These are phyloP conservation scores for Monotropa hypopitys DNA, from an alignment of 179 eudicot genomes.

Conservation along the genomic window DNA sequence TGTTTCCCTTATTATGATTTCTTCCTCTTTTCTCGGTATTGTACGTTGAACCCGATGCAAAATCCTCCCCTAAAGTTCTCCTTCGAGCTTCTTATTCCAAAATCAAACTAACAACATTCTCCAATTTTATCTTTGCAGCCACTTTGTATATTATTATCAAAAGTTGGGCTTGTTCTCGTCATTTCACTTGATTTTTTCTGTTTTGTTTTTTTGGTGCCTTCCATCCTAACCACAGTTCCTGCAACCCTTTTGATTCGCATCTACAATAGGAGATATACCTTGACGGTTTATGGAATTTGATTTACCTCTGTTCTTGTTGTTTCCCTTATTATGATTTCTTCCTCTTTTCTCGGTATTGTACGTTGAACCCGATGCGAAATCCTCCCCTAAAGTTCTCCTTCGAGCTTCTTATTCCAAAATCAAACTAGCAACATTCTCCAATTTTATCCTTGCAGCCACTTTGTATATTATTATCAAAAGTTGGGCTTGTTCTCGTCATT, in stretches of 20 bases:
- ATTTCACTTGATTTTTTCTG: too few relatives aligned
- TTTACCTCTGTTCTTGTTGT: not conserved
- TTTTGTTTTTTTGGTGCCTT: not conserved
- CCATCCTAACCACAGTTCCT: not conserved
- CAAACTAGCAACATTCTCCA: not conserved
- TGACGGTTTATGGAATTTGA: not conserved
- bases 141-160: too few relatives aligned
- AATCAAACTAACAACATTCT: not conserved
- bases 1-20: not conserved
- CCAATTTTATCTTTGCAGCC: not conserved
- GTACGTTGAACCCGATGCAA: not conserved
- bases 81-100: not conserved
- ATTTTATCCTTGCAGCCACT: not conserved
- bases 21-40: not conserved
- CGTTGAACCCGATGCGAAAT: not conserved
- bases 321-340: not conserved
- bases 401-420: not conserved
- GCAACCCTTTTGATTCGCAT: not conserved
- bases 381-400: not conserved
- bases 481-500: too few relatives aligned
- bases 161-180: too few relatives aligned
- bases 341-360: not conserved
- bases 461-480: too few relatives aligned
- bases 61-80: not conserved
- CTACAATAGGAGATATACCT: not conserved